Base-by-base conservation (phyloP, 2,329 filamentous ascomycete species). In the Sporothrix euskadiensis region DNA sequence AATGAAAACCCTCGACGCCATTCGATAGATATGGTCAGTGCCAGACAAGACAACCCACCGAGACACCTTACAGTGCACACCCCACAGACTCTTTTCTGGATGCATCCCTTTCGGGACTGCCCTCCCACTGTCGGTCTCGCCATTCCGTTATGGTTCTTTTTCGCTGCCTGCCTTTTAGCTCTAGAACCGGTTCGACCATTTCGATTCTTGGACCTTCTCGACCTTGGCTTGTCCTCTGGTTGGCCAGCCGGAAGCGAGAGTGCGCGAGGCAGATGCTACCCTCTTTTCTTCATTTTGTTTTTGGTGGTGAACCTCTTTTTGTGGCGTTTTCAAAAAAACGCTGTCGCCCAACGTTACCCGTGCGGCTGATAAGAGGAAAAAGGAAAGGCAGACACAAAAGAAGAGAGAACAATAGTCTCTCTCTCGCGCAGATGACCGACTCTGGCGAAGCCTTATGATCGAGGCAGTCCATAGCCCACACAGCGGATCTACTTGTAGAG, bases 161-260 rank as follows among this genome's bases (percentile, higher is more conserved):
- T 49, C 1, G 16, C 14, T 6, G 44, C 19, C 14, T 49, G 12
- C 26, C 1, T 68, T 52, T 44, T 49, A 26, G 63, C 4, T 68
- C 65, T 68, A 68, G 65, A 52, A 26, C 44, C 16, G 39, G n/a
- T n/a, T n/a, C n/a, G n/a, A n/a, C n/a, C n/a, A n/a, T n/a, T 68
- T 52, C 26, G 9, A 30, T 4, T 65, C 10, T 65, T 44, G 39
- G 16, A 16, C 56, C 39, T 30, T 57, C 14, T 65, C 35, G 16
- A 12, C 19, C 10, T 47, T 70, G 52, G 68, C 68, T 41, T 16
- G 19, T 9, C 3, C 52, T 44, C 52, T 57, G 68, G 49, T 70
- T 70, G 68, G 68, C 35, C 52, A 57, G 52, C n/a, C 66, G 19
- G 32, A 70, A 70, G 68, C 68, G 68, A 70, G 68, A 57, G 52